Percentiles rank a stretch among this genome's conserved stretches.
phyloP scores from a whole-genome alignment of 176 grass and related monocot species.

The Melocanna baccifera region DNA sequence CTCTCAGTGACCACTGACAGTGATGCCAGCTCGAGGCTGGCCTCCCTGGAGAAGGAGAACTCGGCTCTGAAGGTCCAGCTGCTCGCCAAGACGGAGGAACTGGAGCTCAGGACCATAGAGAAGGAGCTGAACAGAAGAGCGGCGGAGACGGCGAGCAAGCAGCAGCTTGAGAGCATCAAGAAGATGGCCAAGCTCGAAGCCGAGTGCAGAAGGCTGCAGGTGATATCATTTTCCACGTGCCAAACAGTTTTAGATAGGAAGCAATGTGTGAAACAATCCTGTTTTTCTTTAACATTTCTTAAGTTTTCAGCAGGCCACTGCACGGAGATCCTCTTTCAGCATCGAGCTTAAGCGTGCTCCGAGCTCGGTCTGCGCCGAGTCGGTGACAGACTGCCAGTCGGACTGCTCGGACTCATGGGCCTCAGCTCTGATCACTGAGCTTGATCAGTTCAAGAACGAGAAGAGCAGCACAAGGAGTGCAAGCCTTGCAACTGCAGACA shows the following conservation, averaged over 20 bases:
- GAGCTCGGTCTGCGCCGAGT: slow-evolving; percentile 41
- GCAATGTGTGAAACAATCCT: not conserved
- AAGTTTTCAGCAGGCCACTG: slow-evolving; percentile 32
- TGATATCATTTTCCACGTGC: not conserved
- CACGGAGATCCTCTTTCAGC: slow-evolving; percentile 17
- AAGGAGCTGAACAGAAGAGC: slow-evolving; percentile 74
- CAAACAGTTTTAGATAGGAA: not conserved
- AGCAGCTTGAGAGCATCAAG: slow-evolving; percentile 77
- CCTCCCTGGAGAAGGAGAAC: slow-evolving; percentile 68
- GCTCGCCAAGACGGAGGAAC: slow-evolving; percentile 37
- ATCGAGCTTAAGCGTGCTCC: slow-evolving; percentile 26
- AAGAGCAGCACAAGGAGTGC: slow-evolving; percentile 37
- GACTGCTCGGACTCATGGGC: slow-evolving; percentile 77
- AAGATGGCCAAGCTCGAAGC: slow-evolving; percentile 68
- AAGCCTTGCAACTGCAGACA: slow-evolving; percentile 38
- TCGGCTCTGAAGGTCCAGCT: slow-evolving; percentile 55
- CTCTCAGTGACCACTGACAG: slow-evolving; percentile 23
- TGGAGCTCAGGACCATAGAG: slow-evolving; percentile 58
- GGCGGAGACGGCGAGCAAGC: slow-evolving; percentile 84
- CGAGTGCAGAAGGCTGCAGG: slow-evolving; percentile 69
- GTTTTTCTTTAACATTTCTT: not conserved
- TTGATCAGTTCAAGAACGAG: slow-evolving; percentile 73
- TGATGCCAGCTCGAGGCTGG: slow-evolving; percentile 41
- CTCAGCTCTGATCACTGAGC: slow-evolving; percentile 56
- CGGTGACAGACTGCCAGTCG: slow-evolving; percentile 58